A percentile compares a stretch with the other conserved stretches of the same genome.
Evolutionary conservation across 2,329 filamentous ascomycete genomes (phyloP).

Genomic region (Simplicillium sp.): DNA sequence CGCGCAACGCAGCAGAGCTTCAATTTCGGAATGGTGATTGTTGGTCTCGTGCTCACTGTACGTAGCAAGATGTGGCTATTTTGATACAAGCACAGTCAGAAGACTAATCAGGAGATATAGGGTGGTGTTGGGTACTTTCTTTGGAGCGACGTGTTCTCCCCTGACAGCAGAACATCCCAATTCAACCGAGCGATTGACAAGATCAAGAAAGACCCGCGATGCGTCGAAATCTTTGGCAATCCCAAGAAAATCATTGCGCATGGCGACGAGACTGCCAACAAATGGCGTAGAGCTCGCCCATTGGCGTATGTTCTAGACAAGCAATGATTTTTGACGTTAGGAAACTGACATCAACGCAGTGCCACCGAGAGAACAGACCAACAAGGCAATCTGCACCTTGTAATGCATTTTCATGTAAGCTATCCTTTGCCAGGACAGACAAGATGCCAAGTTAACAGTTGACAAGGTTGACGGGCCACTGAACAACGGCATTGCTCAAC

Average conservation of each 20-base stretch:
- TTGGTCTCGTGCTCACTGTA: slow-evolving; percentile 70
- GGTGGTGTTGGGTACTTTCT: slow-evolving; percentile 70
- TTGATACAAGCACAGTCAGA: background rate
- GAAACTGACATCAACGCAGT: slow-evolving; percentile 29
- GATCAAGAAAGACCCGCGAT: slow-evolving; percentile 63
- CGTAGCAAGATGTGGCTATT: slow-evolving; percentile 12
- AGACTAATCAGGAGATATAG: slow-evolving; percentile 27
- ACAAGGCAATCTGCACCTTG: slow-evolving; percentile 68
- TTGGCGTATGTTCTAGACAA: slow-evolving; percentile 37
- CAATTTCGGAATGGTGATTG: slow-evolving; percentile 70
- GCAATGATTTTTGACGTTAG: background rate
- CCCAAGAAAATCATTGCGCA: slow-evolving; percentile 67
- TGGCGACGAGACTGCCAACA: slow-evolving; percentile 72
- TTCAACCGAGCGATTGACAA: slow-evolving; percentile 81
- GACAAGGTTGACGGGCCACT: slow-evolving; percentile 64
- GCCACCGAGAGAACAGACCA: slow-evolving; percentile 61
- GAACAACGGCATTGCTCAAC: slow-evolving; percentile 61
- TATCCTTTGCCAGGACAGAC: background rate
- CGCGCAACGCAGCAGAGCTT: slow-evolving; percentile 84
- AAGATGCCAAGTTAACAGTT: slow-evolving; percentile 3
- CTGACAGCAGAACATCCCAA: slow-evolving; percentile 75
- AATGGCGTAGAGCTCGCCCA: slow-evolving; percentile 63
- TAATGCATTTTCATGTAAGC: slow-evolving; percentile 75
- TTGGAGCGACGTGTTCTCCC: slow-evolving; percentile 74
- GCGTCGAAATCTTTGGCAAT: slow-evolving; percentile 65